phyloP scores from a whole-genome alignment of 352 stramenopile species.

The Pythium myriotylum region DNA sequence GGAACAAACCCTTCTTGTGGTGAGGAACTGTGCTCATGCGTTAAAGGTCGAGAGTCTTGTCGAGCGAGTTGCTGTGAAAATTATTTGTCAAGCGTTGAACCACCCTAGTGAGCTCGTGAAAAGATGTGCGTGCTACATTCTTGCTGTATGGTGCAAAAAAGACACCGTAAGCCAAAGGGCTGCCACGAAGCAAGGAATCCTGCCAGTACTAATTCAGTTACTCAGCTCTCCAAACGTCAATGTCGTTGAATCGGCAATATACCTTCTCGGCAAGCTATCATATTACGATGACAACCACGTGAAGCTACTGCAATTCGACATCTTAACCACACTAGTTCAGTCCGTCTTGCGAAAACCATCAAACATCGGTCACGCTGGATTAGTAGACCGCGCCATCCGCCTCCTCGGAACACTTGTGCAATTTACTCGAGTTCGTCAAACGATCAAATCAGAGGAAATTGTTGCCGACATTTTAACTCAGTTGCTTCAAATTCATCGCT shows the following conservation, averaged over 20 bases:
- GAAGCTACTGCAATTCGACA: conserved; percentile 64
- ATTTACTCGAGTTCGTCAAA: conserved; percentile 56
- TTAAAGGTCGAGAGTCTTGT: conserved; percentile 43
- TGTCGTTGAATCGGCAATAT: conserved; percentile 65
- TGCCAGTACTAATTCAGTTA: conserved; percentile 59
- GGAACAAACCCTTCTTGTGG: conserved; percentile 64
- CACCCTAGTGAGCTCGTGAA: conserved; percentile 74
- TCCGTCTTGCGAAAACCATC: conserved; percentile 41
- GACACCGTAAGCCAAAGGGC: conserved; percentile 46
- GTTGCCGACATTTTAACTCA: conserved; percentile 68
- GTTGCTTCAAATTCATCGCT: conserved; percentile 59
- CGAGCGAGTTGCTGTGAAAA: conserved; percentile 55
- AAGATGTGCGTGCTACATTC: conserved; percentile 66
- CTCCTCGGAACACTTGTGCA: conserved; percentile 64
- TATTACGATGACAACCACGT: conserved; percentile 65
- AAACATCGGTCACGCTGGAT: conserved; percentile 44
- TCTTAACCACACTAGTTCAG: conserved; percentile 57
- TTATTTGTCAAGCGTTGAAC: conserved; percentile 53
- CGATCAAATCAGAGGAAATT: conserved; percentile 70
- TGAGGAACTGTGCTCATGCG: conserved; percentile 69
- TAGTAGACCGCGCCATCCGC: conserved; percentile 63
- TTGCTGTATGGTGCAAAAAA: conserved; percentile 69
- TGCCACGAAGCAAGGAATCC: conserved; percentile 42
- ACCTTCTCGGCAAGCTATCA: conserved; percentile 63
- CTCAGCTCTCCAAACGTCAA: conserved; percentile 59